Base-by-base conservation (phyloP, 495 filamentous ascomycete genomes). In the Jackrogersella multiformis region DNA sequence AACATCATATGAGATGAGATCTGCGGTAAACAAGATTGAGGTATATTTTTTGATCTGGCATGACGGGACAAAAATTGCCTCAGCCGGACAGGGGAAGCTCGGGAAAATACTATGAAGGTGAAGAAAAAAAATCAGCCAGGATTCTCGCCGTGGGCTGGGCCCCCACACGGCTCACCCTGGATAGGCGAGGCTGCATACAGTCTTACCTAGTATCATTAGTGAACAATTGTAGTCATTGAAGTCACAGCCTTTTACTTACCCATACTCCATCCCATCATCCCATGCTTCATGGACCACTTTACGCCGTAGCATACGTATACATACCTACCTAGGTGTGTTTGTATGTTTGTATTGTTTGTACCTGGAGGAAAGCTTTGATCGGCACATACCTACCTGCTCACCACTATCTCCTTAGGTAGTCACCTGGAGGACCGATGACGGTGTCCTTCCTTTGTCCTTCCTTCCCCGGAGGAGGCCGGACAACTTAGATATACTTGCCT, bases 221-320 rank as follows among this genome's bases (percentile, higher is more conserved):
- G 61, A 65, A 70, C 28, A 26, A 65, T 65, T 70, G 61, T 65
- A 57, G 67, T 70, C 61, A 70, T 65, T 36, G 26, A 56, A 36
- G 51, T 56, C 56, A 65, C 41, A 44, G 24, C 61, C 57, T 21
- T 36, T 55, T 45, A 44, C 32, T 46, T 57, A 16, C 36, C 35
- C 18, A 13, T 36, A 23, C 15, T 5, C 12, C 26, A 20, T 41
- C 54, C 48, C 49, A 61, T 15, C 26, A 20, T 41, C 54, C 48
- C 49, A 61, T 35, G 62, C 26, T 23, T 66, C 39, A 15, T 30
- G 35, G 35, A 26, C 48, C 30, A 39, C 61, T 32, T 59, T 60
- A 61, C 60, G 42, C 23, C 60, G 58, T 61, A 9, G 18, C 16
- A 56, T 52, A 54, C 39, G 51, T 49, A 44, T 41, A 21, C 13